phyloP scores from a whole-genome alignment of 179 eudicot species.

The Beta lomatogona region DNA sequence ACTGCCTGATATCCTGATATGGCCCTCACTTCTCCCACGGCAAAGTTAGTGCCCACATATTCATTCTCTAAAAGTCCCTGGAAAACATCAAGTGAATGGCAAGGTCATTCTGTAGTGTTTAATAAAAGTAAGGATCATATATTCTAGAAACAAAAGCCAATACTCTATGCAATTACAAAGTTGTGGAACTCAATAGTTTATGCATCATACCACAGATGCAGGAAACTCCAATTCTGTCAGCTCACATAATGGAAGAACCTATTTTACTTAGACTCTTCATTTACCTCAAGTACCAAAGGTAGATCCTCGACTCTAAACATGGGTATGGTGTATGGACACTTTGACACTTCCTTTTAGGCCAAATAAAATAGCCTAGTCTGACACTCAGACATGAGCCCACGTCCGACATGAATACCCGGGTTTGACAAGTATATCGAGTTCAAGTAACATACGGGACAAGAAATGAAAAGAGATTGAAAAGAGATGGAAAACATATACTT shows the following conservation, averaged over 20 bases:
- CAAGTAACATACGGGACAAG: too few relatives aligned
- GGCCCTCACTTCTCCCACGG: constrained; percentile 81
- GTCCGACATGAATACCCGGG: too few relatives aligned
- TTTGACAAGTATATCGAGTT: too few relatives aligned
- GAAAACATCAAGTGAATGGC: constrained; percentile 18
- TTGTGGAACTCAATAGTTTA: neutral
- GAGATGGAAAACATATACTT: constrained; percentile 34
- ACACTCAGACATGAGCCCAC: too few relatives aligned
- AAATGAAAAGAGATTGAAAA: neutral
- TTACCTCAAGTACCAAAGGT: too few relatives aligned
- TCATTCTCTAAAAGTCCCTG: constrained; percentile 97
- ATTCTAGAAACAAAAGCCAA: neutral
- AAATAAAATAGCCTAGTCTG: too few relatives aligned
- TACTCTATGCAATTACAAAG: neutral
- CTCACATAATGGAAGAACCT: neutral
- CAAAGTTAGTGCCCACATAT: constrained; percentile 63
- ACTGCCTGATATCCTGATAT: constrained; percentile 87
- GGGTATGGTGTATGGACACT: too few relatives aligned
- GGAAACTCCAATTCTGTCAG: neutral
- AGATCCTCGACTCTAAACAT: too few relatives aligned
- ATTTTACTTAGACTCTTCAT: too few relatives aligned
- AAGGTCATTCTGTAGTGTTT: constrained; percentile 4
- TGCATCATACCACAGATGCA: neutral
- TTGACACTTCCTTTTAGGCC: too few relatives aligned
- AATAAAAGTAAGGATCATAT: too few relatives aligned